Base-by-base conservation (phyloP, 2,329 filamentous ascomycete genomes). In the Botryotinia calthae region DNA sequence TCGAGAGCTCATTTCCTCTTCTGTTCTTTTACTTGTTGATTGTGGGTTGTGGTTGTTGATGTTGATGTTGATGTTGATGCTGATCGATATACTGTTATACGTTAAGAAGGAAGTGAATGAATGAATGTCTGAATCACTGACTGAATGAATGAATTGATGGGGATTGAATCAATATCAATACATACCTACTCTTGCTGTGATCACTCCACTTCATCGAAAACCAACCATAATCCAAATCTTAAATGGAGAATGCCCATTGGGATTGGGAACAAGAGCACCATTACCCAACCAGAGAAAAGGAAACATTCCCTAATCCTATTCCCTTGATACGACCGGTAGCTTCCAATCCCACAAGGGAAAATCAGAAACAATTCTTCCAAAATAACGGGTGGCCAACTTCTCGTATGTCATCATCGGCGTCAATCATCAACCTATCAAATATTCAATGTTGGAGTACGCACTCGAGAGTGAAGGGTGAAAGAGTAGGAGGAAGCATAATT, bases 1-100 rank as follows among this genome's bases (percentile, higher is more conserved):
- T 31, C 51, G 18, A 51, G 37, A 67, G 63, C 63, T 66, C 28
- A 48, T 66, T 66, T 51, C 44, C 42, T 34, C n/a, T 51, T 66
- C n/a, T 31, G 44, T 66, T 51, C 42, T 14, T 44, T 44, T 44
- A 14, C 16, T 14, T 37, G 37, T 10, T 37, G 37, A 37, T 37
- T 37, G 37, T 37, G 37, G 37, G 37, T 9, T 37, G 37, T 37
- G 34, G 34, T 34, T 34, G 31, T 34, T 4, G 37, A 8, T 37
- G 37, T 37, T 6, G 37, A 1, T 37, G 37, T 37, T 37, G 37
- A 37, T 10, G 7, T 37, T 37, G 37, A 37, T 37, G 37, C 9
- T 37, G 37, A 37, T 37, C 37, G 37, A 37, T 9, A 37, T 8
- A 37, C 37, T 8, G 8, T 9, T 1, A 37, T 37, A 37, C 9